Percentiles rank a stretch among this genome's conserved stretches.
These are phyloP conservation scores for Dryas octopetala DNA, from an alignment of 306 rosid genomes.

Conservation along the genomic window DNA sequence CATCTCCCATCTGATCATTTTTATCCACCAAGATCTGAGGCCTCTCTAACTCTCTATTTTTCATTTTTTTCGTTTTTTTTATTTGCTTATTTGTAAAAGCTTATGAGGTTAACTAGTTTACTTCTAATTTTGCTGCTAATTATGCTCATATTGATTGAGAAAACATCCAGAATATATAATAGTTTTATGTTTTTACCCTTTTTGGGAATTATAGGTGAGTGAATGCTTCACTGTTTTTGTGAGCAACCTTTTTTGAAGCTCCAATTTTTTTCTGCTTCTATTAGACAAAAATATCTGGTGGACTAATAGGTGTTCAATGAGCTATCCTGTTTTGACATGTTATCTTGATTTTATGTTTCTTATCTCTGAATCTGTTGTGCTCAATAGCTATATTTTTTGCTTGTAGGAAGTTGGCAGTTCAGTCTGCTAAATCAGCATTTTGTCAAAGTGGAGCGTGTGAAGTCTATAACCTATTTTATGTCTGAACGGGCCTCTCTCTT, in stretches of 20 bases:
- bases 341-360: background rate
- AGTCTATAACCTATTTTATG: slow-evolving; percentile 65
- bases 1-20: background rate
- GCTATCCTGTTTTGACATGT: too few species aligned
- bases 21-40: slow-evolving; percentile 13
- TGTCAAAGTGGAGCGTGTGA: slow-evolving; percentile 52
- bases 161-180: too few species aligned
- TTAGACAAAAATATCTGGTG: too few species aligned
- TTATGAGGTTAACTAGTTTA: too few species aligned
- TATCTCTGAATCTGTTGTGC: background rate
- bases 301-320: too few species aligned
- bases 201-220: too few species aligned
- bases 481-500: slow-evolving; percentile 60
- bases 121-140: too few species aligned
- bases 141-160: too few species aligned
- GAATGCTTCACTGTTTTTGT: too few species aligned
- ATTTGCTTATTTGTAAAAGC: background rate
- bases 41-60: background rate
- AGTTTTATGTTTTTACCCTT: too few species aligned
- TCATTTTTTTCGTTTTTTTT: background rate
- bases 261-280: too few species aligned
- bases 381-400: background rate
- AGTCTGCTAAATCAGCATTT: slow-evolving; percentile 34
- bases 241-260: too few species aligned
- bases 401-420: slow-evolving; percentile 46